Base-by-base conservation (phyloP, 1,139 yeast genomes). In the Hyphopichia burtonii region DNA sequence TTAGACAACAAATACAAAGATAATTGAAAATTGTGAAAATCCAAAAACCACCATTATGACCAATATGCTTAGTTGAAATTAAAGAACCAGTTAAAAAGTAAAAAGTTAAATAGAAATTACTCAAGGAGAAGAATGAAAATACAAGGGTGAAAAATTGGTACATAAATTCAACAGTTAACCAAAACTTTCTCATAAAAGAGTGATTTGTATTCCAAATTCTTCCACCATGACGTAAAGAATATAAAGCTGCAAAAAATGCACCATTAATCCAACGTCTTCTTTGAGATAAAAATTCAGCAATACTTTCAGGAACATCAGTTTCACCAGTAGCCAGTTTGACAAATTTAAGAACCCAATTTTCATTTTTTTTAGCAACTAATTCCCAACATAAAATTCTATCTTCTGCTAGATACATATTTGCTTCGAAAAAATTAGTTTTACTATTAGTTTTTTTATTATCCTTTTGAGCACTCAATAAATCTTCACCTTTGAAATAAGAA, bases 231-330 rank as follows among this genome's bases (percentile, higher is more conserved):
- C 86, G 62, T 57, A 87, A 88, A 0, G 97, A 83, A 59, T 86
- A 93, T 44, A 93, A 68, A 1, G 98, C 98, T 2, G 99, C 98
- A 67, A 93, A 93, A 58, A 91, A 82, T 0, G 99, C 96, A 68
- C 99, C 99, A 62, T 93, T 93, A 42, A 93, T 80, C 99, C 99
- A 93, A 68, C 99, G 82, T 69, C 99, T 81, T 70, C 99, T 82
- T 66, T 93, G 99, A 14, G 96, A 83, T 45, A 93, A 82, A 58
- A 93, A 91, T 61, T 93, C 99, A 0, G 98, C 80, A 37, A 91
- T 74, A 5, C 82, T 73, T 59, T 91, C 97, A 3, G 99, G 99
- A 38, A 93, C 97, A 76, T 93, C 99, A 0, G 99, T 93, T 60
- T 91, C 98, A 52, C 98, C 99, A 22, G 87, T 85, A 2, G 98